Base-by-base conservation (phyloP, 2,329 filamentous ascomycete species). In the Diplodia sapinea region DNA sequence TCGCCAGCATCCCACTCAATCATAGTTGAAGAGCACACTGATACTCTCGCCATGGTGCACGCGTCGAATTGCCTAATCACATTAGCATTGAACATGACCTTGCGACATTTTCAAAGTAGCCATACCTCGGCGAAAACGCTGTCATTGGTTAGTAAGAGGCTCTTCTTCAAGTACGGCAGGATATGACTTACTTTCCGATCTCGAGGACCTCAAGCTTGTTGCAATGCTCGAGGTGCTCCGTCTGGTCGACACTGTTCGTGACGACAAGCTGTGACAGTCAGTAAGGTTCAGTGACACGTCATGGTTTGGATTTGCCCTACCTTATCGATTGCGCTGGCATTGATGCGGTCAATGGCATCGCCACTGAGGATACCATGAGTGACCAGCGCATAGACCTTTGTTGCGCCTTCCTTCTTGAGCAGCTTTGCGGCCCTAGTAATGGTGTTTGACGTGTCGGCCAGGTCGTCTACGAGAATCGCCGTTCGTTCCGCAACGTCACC, bases 21-120 rank as follows among this genome's bases (percentile, higher is more conserved):
- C 90, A 79, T 92, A 91, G 77, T 93, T 90, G 81, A 99, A 99
- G 63, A 99, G 86, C 69, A 95, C 92, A 78, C 93, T 97, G 81
- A 99, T 97, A 75, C 93, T 97, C 83, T 99, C 95, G 74, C 95
- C 95, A 79, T 98, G 94, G 81, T 99, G 95, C 68, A 98, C 94
- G 70, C 95, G 89, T 70, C 95, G 91, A 73, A 98, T 97, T 62
- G 95, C 88, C 87, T 89, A 68, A 20, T 26, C 68, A 29, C 55
- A 68, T 78, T 70, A 78, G 75, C 33, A 43, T 1, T n/a, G 20
- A 54, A 9, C 33, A 54, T 47, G 4, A 12, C 13, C 29, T 36
- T 33, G 29, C 17, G n/a, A 3, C 26, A 11, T 13, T 38, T 11
- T 11, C 11, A 36, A n/a, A 8, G 63, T 1, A 23, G 54, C 77